Conservation (phyloP, 805 yeast genomes). For the Dipodascopsis tothii region DNA sequence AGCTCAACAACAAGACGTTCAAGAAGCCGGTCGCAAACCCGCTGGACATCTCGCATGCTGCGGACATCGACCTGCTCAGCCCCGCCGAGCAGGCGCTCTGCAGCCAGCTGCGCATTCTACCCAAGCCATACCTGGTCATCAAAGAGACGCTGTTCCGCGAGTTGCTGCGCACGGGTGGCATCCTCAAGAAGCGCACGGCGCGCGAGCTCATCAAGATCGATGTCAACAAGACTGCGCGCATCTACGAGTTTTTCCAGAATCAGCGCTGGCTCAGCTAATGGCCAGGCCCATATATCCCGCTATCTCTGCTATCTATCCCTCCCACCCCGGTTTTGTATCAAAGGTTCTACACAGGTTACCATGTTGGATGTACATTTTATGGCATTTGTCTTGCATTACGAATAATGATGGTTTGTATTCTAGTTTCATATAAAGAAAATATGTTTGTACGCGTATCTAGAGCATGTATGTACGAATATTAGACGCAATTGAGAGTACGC, state of each 20-base stretch:
- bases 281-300: no score
- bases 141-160: constrained; percentile 86
- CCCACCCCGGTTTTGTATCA: no score
- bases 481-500: no score
- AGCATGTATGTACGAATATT: no score
- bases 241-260: constrained; percentile 85
- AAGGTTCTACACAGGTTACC: no score
- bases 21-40: constrained; percentile 32
- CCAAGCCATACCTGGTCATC: constrained; percentile 89
- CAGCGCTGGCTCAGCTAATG: constrained; percentile 74
- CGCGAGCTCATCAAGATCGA: constrained; percentile 78
- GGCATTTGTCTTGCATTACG: background rate
- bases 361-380: background rate
- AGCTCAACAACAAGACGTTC: constrained; percentile 20
- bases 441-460: no score
- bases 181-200: constrained; percentile 74
- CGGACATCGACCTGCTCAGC: constrained; percentile 75
- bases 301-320: no score
- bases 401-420: background rate
- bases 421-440: no score
- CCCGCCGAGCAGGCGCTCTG: constrained; percentile 86
- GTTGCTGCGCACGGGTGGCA: constrained; percentile 76
- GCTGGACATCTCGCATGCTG: constrained; percentile 46
- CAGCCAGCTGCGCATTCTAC: constrained; percentile 71
- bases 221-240: constrained; percentile 73